phyloP scores from a whole-genome alignment of 441 rosid genomes.

The Mallotus japonicus region DNA sequence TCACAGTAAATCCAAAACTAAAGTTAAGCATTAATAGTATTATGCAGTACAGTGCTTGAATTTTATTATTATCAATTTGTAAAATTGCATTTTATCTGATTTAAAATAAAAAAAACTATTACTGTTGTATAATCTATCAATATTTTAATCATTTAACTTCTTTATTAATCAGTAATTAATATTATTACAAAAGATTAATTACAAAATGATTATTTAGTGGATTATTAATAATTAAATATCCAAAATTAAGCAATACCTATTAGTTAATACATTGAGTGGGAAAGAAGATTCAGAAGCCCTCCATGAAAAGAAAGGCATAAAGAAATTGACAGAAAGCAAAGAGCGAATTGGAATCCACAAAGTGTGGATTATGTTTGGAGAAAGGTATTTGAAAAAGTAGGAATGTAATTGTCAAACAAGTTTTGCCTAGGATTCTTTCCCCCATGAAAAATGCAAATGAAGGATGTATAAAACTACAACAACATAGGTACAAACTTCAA shows the following conservation, averaged over 20 bases:
- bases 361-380: conserved; percentile 38
- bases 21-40: no score
- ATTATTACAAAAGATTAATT: no score
- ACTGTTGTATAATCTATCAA: no score
- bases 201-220: no score
- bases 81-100: no score
- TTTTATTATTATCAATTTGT: no score
- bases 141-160: no score
- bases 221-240: no score
- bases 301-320: conserved; percentile 40
- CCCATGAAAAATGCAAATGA: conserved; percentile 17
- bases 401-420: conserved; percentile 15
- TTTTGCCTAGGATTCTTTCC: conserved; percentile 28
- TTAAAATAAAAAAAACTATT: no score
- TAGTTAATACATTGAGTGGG: conserved; percentile 23
- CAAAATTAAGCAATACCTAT: conserved; percentile 16
- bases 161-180: no score
- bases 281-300: conserved; percentile 28
- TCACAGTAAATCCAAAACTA: no score
- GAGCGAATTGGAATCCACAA: conserved; percentile 19
- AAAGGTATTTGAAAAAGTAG: conserved; percentile 37
- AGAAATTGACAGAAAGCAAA: conserved; percentile 17
- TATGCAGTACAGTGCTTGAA: no score
- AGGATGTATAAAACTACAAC: conserved; percentile 3
- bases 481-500: conserved; percentile 8